Percentiles rank a stretch among this genome's conserved stretches.
These are phyloP conservation scores for Pythium myriotylum DNA, from an alignment of 352 stramenopile species.

Conservation along the genomic window DNA sequence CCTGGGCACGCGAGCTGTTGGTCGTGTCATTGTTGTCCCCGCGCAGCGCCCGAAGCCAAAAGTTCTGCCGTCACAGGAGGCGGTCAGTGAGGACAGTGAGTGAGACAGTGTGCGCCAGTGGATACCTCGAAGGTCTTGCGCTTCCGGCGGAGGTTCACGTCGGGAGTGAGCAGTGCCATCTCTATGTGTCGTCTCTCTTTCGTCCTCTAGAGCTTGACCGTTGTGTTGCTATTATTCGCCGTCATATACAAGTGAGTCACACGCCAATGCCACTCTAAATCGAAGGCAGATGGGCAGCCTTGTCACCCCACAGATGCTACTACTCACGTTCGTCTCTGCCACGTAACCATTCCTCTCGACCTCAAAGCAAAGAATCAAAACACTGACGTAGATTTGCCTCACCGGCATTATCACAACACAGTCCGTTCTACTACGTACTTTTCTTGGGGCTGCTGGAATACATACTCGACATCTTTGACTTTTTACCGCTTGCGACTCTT, in stretches of 20 bases:
- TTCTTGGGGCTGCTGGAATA: slow-evolving; percentile 16
- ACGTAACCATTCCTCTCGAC: neutral
- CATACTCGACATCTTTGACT: slow-evolving; percentile 21
- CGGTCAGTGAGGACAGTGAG: neutral
- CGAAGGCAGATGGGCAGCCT: too few relatives aligned
- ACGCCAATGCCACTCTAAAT: neutral
- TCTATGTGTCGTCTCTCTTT: neutral
- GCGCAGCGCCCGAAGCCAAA: slow-evolving; percentile 25
- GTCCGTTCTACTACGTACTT: too few relatives aligned
- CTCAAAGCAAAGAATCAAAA: neutral
- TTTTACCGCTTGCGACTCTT: slow-evolving; percentile 84
- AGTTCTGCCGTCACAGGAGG: slow-evolving; percentile 15
- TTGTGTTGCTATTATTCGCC: slow-evolving; percentile 16
- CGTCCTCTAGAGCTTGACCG: slow-evolving; percentile 3
- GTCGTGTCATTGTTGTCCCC: slow-evolving; percentile 30
- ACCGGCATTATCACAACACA: too few relatives aligned
- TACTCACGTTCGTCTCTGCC: slow-evolving; percentile 1
- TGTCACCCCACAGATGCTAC: neutral
- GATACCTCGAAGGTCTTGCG: slow-evolving; percentile 58
- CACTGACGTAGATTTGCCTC: slow-evolving; percentile 6
- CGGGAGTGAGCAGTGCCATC: slow-evolving; percentile 67
- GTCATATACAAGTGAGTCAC: slow-evolving; percentile 6
- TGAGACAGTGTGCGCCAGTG: too few relatives aligned
- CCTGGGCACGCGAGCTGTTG: slow-evolving; percentile 19
- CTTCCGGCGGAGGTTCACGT: slow-evolving; percentile 67